Evolutionary conservation across 495 filamentous ascomycete genomes (phyloP), one percentile per base, ranked within the genome.

Genomic region (Lepraria neglecta): DNA sequence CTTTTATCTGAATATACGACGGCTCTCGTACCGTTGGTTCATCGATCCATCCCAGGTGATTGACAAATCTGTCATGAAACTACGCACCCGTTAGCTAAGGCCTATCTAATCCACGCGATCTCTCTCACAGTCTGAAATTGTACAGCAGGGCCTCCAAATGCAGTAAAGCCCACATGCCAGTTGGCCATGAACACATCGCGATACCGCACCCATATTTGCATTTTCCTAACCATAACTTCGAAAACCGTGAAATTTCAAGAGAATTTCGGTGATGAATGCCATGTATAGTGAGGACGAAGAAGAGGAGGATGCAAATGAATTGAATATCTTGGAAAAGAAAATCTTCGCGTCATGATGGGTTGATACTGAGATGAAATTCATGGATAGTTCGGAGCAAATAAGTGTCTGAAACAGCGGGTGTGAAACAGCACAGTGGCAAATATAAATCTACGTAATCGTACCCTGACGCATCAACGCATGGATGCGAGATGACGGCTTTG

Each of bases 81-180:
- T 68, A 40, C 4, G 21, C 6, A 27, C 28, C 12, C 14, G 30
- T 64, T 17, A 63, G 45, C 45, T 17, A 27, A 35, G 11, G 35
- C 45, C 40, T 27, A 17, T 28, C 11, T 28, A n/a, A 5, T 50
- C 12, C 6, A 31, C 0, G 4, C 7, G 4, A 27, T 19, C 12
- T 17, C 33, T 21, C 59, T 42, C 21, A 79, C 74, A 47, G 88
- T 89, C 69, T 84, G 80, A 68, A 89, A 89, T 66, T 89, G 85
- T 15, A 89, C 85, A 0, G 87, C 78, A 2, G 85, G 86, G 1
- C 85, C 87, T 3, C 87, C 87, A 69, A 90, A 91, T 0, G 83
- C 75, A 2, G 85, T 90, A 55, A 90, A 80, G 0, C 86, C 86
- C 5, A 91, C 71, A 67, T 89, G 75, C 86, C 86, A 90, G 33